phyloP scores from a whole-genome alignment of 768 basidiomycete species.

The Tylopilus balloui region DNA sequence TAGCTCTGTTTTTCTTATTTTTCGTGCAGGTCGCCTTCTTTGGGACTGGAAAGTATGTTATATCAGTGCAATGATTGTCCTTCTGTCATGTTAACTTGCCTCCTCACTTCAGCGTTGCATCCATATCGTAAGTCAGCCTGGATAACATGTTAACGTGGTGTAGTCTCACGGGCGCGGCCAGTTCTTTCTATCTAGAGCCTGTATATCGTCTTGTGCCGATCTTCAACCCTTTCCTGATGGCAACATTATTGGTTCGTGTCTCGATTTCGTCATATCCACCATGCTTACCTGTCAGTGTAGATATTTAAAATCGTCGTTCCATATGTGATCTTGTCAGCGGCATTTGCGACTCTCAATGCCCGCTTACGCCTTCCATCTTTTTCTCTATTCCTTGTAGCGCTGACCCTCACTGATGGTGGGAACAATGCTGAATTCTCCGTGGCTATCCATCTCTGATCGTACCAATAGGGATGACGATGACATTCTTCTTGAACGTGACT shows the following conservation, averaged over 20 bases:
- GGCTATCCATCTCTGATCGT: conserved; percentile 1
- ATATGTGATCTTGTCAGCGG: conserved; percentile 69
- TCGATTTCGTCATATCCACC: not conserved
- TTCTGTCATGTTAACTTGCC: not conserved
- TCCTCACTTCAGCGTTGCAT: conserved; percentile 58
- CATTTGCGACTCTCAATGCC: conserved; percentile 65
- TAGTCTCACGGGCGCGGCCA: conserved; percentile 20
- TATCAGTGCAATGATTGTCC: not conserved
- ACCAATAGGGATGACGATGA: conserved; percentile 66
- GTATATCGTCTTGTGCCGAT: conserved; percentile 84
- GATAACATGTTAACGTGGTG: not conserved
- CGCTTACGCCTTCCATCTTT: conserved; percentile 69
- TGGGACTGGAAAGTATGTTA: conserved; percentile 73
- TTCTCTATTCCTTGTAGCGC: conserved; percentile 72
- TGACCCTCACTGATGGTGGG: conserved; percentile 44
- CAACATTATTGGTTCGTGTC: conserved; percentile 53
- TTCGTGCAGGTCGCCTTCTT: conserved; percentile 87
- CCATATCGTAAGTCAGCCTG: conserved; percentile 59
- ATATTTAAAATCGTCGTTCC: conserved; percentile 81
- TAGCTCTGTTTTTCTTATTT: conserved; percentile 78
- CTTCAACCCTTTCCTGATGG: conserved; percentile 85
- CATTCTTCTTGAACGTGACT: conserved; percentile 80
- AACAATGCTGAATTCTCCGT: not conserved
- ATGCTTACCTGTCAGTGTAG: conserved; percentile 31
- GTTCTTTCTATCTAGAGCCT: conserved; percentile 83